These are phyloP conservation scores for Tylopilus sp. DNA, from an alignment of 768 basidiomycete species.

Conservation along the genomic window DNA sequence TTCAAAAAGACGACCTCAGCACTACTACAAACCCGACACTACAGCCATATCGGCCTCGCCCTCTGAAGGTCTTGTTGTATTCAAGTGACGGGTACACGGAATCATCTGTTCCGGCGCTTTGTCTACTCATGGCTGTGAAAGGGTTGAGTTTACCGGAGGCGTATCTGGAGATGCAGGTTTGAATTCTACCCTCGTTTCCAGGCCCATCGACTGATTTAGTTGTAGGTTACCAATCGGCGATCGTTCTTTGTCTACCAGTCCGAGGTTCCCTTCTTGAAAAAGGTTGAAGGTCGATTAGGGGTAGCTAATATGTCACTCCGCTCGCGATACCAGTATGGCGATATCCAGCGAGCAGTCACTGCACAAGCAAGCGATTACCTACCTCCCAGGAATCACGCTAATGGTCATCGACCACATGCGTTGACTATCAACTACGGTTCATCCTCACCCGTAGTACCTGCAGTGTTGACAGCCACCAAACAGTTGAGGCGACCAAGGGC, in stretches of 20 bases:
- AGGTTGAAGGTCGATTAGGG: conserved; percentile 57
- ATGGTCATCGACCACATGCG: conserved; percentile 23
- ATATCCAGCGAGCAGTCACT: conserved; percentile 19
- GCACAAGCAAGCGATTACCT: conserved; percentile 10
- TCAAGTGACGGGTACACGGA: conserved; percentile 92
- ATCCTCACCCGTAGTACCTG: conserved; percentile 6
- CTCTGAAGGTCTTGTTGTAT: conserved; percentile 75
- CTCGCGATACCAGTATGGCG: conserved; percentile 23
- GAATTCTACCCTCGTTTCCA: background rate
- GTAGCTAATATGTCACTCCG: conserved; percentile 18
- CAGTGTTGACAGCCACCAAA: conserved; percentile 18
- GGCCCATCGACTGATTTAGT: background rate
- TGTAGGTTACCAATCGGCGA: conserved; percentile 58
- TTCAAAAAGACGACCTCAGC: conserved; percentile 13
- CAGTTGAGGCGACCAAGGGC: conserved; percentile 56
- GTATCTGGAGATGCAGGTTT: conserved; percentile 80
- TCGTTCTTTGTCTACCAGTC: conserved; percentile 90
- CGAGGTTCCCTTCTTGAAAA: conserved; percentile 70
- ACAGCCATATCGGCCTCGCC: conserved; percentile 45
- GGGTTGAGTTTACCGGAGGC: conserved; percentile 77
- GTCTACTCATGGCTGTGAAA: conserved; percentile 78
- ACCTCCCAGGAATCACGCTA: conserved; percentile 7
- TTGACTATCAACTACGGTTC: conserved; percentile 20
- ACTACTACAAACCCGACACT: conserved; percentile 4
- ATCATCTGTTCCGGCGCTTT: conserved; percentile 81